Evolutionary conservation across 176 grass and related monocot species (phyloP), one percentile per base, ranked within the genome.

Genomic region (Panicum miliaceum): DNA sequence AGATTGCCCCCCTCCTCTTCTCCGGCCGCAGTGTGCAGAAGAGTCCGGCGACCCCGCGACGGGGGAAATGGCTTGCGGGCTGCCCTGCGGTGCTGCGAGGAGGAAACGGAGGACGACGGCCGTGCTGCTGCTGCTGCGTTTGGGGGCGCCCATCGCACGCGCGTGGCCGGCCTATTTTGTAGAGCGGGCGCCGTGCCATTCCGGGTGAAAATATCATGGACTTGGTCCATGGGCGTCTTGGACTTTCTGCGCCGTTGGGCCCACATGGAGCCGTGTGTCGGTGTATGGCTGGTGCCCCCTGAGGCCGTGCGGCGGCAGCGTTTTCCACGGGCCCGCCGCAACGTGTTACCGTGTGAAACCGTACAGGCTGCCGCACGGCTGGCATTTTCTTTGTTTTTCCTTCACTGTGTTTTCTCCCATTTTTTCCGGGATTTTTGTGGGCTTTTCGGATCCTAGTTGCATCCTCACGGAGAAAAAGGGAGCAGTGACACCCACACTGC

Each of bases 191-290:
- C 25, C 43, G 23, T 38, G 45, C 65, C 36, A 72, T 78, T 71
- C 11, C 3, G 26, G 23, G 26, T 22, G 13, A 70, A 84, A 86
- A 85, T 77, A 82, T 77, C 71, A n/a, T 86, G 71, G 78, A 78
- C 65, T 20, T 57, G 64, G 83, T 86, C 78, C 78, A 86, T 71
- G 10, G 12, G 63, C 18, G 18, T 13, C 6, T 25, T 25, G 18
- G 43, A 61, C 14, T 27, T 42, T 54, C 19, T 57, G 15, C 43
- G 3, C 7, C 0, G 7, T 1, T 4, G 35, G 87, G 62, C 14
- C 87, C 63, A 89, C 82, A 16, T 81, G 42, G 43, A 81, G 15
- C 64, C 23, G 52, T 47, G 41, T 60, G 27, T 16, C 42, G 81
- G 86, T 54, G 53, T 62, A 70, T 29, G 57, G 52, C 34, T 68